Evolutionary conservation across 1,139 yeast species (phyloP).

Genomic region (Saccharomyces hybrid): DNA sequence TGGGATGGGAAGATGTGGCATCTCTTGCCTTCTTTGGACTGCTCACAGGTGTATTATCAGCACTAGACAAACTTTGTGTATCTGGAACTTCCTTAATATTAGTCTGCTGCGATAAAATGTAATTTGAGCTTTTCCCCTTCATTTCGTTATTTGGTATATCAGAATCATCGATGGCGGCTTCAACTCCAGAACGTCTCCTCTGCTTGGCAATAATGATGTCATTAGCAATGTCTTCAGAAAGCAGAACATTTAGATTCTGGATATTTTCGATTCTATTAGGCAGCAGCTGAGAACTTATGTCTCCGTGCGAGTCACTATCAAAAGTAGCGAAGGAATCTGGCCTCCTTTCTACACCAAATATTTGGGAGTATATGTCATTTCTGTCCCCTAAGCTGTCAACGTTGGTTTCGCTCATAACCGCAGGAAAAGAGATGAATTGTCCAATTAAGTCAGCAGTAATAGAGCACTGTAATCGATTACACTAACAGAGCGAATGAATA

Average conservation of each 20-base stretch:
- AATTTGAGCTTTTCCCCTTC: conserved; percentile 1
- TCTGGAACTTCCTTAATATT: conserved; percentile 27
- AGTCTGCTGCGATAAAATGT: conserved; percentile 17
- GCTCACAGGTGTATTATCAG: conserved; percentile 19
- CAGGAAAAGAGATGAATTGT: background rate
- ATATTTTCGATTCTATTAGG: conserved; percentile 24
- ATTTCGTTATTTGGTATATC: background rate
- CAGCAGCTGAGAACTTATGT: conserved; percentile 4
- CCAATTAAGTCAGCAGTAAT: background rate
- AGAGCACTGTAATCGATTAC: background rate
- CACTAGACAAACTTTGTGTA: conserved; percentile 25
- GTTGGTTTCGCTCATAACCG: background rate
- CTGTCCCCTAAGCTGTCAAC: conserved; percentile 7
- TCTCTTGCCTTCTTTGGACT: conserved; percentile 19
- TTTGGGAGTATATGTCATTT: conserved; percentile 16
- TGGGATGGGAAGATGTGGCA: conserved; percentile 1
- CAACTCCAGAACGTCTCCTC: background rate
- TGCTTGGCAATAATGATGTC: conserved; percentile 10
- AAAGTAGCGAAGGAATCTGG: conserved; percentile 9
- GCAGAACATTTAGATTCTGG: conserved; percentile 13
- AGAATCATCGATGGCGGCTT: background rate
- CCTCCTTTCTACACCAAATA: conserved; percentile 26
- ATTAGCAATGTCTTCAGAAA: conserved; percentile 17
- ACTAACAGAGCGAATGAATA: background rate
- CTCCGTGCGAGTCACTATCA: background rate